Conservation (phyloP, 306 rosid genomes). For the Begonia fuchsioides region DNA sequence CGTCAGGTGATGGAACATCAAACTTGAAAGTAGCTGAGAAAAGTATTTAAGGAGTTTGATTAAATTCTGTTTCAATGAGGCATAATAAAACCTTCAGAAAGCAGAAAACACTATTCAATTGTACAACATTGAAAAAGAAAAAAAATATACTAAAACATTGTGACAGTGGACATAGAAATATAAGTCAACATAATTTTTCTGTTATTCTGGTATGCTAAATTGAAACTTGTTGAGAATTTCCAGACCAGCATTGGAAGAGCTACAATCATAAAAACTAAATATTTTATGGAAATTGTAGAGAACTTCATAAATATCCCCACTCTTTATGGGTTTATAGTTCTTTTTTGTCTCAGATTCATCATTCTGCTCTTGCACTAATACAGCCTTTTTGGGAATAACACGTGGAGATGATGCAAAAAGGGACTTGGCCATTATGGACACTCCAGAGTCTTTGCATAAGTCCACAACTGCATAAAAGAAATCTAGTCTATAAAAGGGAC, state of each 20-base stretch:
- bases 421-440: constrained; percentile 82
- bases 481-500: constrained; percentile 41
- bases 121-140: background rate
- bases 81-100: constrained; percentile 2
- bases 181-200: constrained; percentile 5
- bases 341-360: constrained; percentile 43
- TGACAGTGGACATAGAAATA: constrained; percentile 9
- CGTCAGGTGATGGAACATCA: constrained; percentile 90
- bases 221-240: constrained; percentile 29
- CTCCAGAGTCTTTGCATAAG: constrained; percentile 68
- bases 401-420: constrained; percentile 68
- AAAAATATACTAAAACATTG: constrained; percentile 4
- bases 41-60: constrained; percentile 15
- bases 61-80: constrained; percentile 13
- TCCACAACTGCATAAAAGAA: constrained; percentile 92
- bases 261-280: constrained; percentile 36
- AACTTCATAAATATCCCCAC: constrained; percentile 54
- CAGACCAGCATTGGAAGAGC: constrained; percentile 60
- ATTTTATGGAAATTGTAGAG: constrained; percentile 43
- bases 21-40: constrained; percentile 82
- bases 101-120: background rate
- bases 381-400: constrained; percentile 45
- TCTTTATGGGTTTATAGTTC: constrained; percentile 47
- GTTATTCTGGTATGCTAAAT: constrained; percentile 20
- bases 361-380: constrained; percentile 41